phyloP scores from a whole-genome alignment of 2,329 filamentous ascomycete species.

The Sporothrix protearum region DNA sequence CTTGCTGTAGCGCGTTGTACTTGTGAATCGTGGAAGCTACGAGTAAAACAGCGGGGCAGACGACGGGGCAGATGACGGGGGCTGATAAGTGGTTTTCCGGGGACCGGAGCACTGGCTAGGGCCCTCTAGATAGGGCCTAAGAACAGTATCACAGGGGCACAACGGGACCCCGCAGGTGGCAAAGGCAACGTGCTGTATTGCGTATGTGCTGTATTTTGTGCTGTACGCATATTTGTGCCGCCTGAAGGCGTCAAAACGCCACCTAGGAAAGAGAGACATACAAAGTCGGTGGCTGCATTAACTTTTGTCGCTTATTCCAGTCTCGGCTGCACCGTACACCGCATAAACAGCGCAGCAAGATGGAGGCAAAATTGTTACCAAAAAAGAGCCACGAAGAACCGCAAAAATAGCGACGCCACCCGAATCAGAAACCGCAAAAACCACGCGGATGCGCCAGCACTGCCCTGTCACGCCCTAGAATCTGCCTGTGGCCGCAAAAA shows the following conservation, averaged over 20 bases:
- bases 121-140: too few relatives aligned
- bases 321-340: not conserved
- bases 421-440: not conserved
- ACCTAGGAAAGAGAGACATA: not conserved
- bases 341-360: not conserved
- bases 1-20: not conserved
- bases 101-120: not conserved
- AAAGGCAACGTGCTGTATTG: not conserved
- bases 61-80: not conserved
- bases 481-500: not conserved
- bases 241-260: not conserved
- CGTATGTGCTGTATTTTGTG: too few relatives aligned
- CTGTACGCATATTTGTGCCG: not conserved
- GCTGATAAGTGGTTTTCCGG: not conserved
- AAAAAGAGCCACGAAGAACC: not conserved
- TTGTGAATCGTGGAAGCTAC: too few relatives aligned
- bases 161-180: not conserved
- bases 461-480: not conserved
- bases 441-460: constrained; percentile 3
- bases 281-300: not conserved
- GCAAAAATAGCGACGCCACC: not conserved
- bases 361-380: not conserved
- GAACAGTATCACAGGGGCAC: not conserved
- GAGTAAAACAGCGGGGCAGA: not conserved
- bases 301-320: not conserved